These are phyloP conservation scores for Albophoma yamanashiensis DNA, from an alignment of 2,329 filamentous ascomycete genomes.

Conservation along the genomic window DNA sequence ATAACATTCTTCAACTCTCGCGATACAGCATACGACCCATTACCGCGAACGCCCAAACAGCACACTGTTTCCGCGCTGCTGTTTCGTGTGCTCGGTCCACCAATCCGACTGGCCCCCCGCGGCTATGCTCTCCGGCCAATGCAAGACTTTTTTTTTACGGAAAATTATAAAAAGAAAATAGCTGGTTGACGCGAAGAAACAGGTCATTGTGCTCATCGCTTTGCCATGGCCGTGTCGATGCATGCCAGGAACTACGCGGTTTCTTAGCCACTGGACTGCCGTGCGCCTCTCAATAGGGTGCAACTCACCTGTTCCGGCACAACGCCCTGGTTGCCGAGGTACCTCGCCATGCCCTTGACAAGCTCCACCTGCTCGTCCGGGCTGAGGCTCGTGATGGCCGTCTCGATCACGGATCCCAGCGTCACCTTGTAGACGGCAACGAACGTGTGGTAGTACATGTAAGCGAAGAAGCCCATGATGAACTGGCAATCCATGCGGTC, in stretches of 20 bases:
- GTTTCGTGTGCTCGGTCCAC: too few relatives aligned
- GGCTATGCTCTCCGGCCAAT: neutral
- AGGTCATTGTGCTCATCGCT: neutral
- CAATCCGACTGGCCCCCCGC: neutral
- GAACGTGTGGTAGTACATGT: conserved; percentile 98
- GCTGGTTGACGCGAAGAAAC: neutral
- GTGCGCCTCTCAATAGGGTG: too few relatives aligned
- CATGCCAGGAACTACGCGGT: conserved; percentile 9
- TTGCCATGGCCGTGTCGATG: conserved; percentile 8
- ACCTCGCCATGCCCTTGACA: conserved; percentile 52
- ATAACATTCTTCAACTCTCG: neutral
- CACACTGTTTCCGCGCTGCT: neutral
- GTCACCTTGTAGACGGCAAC: conserved; percentile 80
- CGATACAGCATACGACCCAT: neutral
- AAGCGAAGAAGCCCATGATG: conserved; percentile 98
- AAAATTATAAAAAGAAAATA: neutral
- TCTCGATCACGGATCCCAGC: conserved; percentile 81
- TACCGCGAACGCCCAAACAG: neutral
- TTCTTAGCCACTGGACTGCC: neutral
- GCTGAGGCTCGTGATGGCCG: conserved; percentile 79
- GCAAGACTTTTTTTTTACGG: neutral
- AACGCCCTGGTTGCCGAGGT: conserved; percentile 53
- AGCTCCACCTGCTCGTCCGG: conserved; percentile 84
- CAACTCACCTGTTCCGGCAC: conserved; percentile 18
- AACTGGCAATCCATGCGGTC: conserved; percentile 99